Base-by-base conservation (phyloP, 2,329 filamentous ascomycete genomes). In the Lecanicillium sp. region DNA sequence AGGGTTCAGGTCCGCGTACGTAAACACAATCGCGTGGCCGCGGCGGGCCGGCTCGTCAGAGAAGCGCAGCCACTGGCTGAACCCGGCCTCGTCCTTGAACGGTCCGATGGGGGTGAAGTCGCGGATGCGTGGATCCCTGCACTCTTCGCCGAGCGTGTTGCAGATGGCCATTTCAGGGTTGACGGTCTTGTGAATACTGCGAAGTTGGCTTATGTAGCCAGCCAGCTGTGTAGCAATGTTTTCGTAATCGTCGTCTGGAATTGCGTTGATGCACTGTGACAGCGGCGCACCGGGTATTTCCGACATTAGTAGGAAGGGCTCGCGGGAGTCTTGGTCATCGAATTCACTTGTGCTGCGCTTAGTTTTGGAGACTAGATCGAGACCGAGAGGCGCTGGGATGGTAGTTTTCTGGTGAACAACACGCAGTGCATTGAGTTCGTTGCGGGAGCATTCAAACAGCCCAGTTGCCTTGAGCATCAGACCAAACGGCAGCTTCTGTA, bases 1-100 rank as follows among this genome's bases (percentile, higher is more conserved):
- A 2, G 59, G 53, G 36, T 63, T 64, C 5, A 67, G 55, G 40
- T 66, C 62, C 2, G 60, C 61, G 44, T 65, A 62, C 4, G 63
- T 63, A 23, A 67, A 67, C 6, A 62, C 52, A 8, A 62, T 59
- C 19, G 50, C 48, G 48, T 65, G 61, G 5, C 58, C 58, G 5
- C 57, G 55, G 3, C 61, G 57, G 40, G 45, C 50, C 6, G 63
- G 57, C 2, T 67, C 59, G 29, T 68, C 60, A 2, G 62, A 44
- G 32, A 57, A 60, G 17, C 55, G 49, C 15, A 67, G 33, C 8
- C 50, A 10, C 44, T 63, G 55, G 49, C 58, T 67, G 48, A 67
- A 67, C 12, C 56, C 51, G 8, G 52, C 58, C 51, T 65, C 62
- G 15, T 63, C 56, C n/a, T 30, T 17, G 19, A 62, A 65, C 0